Conservation (phyloP, 257 asterid species). For the Solanum bulbocastanum region DNA sequence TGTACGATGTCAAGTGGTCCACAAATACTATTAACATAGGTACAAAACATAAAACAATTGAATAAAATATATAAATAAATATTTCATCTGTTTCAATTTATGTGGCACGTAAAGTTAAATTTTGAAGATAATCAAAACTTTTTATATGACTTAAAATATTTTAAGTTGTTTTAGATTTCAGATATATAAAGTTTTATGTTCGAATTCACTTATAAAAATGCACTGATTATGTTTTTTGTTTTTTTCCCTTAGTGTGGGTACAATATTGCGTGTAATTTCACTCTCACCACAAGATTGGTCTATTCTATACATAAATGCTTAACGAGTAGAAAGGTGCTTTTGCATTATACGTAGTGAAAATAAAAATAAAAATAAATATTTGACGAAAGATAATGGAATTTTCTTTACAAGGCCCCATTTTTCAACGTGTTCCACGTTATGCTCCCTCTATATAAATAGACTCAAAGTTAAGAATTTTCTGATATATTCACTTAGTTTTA, state of each 20-base stretch:
- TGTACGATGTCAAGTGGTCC: neutral
- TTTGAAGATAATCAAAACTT: neutral
- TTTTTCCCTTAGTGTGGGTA: neutral
- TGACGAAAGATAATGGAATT: neutral
- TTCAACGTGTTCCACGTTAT: neutral
- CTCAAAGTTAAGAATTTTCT: neutral
- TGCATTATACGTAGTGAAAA: neutral
- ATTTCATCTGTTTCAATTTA: too few species aligned
- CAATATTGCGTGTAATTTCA: neutral
- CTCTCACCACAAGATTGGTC: neutral
- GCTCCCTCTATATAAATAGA: neutral
- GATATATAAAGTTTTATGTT: neutral
- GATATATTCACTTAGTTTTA: neutral
- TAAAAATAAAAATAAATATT: neutral
- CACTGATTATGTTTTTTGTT: neutral
- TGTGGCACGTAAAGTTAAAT: accelerated
- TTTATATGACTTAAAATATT: neutral
- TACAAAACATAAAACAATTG: neutral
- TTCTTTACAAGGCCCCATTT: neutral
- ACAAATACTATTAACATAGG: neutral
- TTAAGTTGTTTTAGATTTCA: too few species aligned
- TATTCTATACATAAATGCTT: neutral
- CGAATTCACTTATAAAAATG: neutral
- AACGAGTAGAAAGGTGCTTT: neutral
- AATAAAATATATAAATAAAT: neutral